These are phyloP conservation scores for Glarea lozoyensis DNA, from an alignment of 495 filamentous ascomycete genomes.

Conservation along the genomic window DNA sequence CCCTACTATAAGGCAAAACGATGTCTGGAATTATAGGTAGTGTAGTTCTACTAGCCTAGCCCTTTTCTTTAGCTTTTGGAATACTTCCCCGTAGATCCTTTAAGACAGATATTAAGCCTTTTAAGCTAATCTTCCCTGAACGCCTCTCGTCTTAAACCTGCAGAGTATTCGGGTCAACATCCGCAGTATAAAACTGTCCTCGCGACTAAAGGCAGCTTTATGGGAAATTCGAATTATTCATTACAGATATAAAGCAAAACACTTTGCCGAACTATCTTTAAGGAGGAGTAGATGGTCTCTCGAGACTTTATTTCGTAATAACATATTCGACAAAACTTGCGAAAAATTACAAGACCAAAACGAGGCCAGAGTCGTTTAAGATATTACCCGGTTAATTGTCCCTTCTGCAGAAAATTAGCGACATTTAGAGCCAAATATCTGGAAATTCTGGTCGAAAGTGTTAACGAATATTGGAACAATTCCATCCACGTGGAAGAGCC, in stretches of 20 bases:
- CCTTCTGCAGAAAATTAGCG: constrained; percentile 26
- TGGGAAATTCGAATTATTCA: constrained; percentile 22
- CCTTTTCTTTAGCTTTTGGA: too few relatives aligned
- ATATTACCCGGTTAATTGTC: constrained; percentile 29
- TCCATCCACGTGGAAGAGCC: too few relatives aligned
- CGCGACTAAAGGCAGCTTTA: constrained; percentile 30
- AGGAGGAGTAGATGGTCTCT: not conserved
- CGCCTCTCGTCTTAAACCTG: too few relatives aligned
- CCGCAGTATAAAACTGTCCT: constrained; percentile 29
- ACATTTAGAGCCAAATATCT: constrained; percentile 22
- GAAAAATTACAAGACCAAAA: not conserved
- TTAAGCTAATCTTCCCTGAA: too few relatives aligned
- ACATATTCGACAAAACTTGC: not conserved
- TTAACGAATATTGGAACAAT: constrained; percentile 33
- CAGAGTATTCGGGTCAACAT: too few relatives aligned
- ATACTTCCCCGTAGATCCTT: too few relatives aligned
- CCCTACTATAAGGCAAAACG: too few relatives aligned
- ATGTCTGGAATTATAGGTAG: too few relatives aligned
- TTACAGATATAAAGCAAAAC: too few relatives aligned
- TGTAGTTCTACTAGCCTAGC: too few relatives aligned
- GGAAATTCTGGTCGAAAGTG: constrained; percentile 27
- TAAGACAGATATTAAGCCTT: too few relatives aligned
- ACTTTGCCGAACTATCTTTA: not conserved
- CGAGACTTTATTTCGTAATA: not conserved
- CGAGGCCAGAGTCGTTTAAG: constrained; percentile 19